Evolutionary conservation across 1,139 yeast genomes (phyloP), one percentile per base, ranked within the genome.

Genomic region (Magnusiomyces suaveolens): DNA sequence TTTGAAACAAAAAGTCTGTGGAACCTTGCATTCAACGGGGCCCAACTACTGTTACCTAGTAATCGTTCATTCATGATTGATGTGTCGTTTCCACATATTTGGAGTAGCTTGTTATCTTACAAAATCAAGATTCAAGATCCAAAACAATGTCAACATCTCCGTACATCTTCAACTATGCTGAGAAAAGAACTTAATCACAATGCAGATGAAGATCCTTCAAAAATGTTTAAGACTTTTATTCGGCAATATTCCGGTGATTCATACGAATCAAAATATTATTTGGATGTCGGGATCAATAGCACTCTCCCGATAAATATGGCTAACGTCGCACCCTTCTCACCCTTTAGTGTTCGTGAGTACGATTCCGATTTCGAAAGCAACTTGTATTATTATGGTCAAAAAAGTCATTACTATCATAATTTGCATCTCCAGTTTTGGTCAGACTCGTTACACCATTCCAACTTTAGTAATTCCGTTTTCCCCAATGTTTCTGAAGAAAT

Each of bases 321-420:
- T 64, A 87, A 87, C 18, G 76, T 83, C 29, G 83, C 95, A 0
- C 96, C 96, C 0, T 89, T 75, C 65, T 78, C 86, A 10, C 92
- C 95, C 2, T 78, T 78, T 57, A 56, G 54, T 2, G 49, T 55
- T 23, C 36, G 57, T 29, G 57, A 54, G 20, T 43, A 24, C 24
- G 53, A 54, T 24, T 55, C 47, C 33, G 66, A 57, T 18, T 53
- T 53, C 48, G 57, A 53, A 48, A 46, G 51, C 24, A 55, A 55
- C 21, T 38, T 55, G 43, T 55, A 53, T 52, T 53, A 52, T 26
- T 51, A 21, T 29, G 56, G 53, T 21, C 57, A 55, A 23, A 32
- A 51, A n/a, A 48, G 51, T 41, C 52, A 56, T 1, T 51, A 57
- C 36, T 57, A 59, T 6, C 63, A 63, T 52, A 66, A 68, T 25